These are phyloP conservation scores for Talaromyces sp. DNA, from an alignment of 2,329 filamentous ascomycete species.

Conservation along the genomic window DNA sequence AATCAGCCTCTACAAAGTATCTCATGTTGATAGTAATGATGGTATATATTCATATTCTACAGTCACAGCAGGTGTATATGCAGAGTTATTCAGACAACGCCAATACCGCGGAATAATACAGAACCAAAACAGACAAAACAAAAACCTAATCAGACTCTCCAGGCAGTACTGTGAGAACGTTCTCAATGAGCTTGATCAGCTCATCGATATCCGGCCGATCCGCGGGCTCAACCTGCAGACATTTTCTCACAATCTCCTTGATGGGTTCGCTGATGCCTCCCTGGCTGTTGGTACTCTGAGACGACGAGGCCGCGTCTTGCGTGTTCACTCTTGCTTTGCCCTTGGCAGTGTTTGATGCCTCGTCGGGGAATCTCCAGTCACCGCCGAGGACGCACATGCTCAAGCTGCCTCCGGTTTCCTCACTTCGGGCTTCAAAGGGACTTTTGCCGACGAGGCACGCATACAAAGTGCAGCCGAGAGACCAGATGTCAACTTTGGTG, in stretches of 20 bases:
- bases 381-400: slow-evolving; percentile 89
- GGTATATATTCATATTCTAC: background rate
- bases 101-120: background rate
- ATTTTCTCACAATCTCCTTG: slow-evolving; percentile 80
- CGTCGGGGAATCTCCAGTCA: slow-evolving; percentile 95
- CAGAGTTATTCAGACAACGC: background rate
- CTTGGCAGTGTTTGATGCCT: slow-evolving; percentile 58
- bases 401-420: slow-evolving; percentile 90
- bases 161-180: slow-evolving; percentile 62
- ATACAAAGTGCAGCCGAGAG: slow-evolving; percentile 92
- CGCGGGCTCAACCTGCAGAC: slow-evolving; percentile 76
- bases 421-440: slow-evolving; percentile 90
- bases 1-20: too few species aligned
- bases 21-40: background rate
- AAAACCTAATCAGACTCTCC: slow-evolving; percentile 20
- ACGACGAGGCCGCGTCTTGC: slow-evolving; percentile 2
- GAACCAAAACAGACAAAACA: background rate
- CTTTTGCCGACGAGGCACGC: slow-evolving; percentile 95
- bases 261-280: slow-evolving; percentile 68
- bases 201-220: slow-evolving; percentile 85
- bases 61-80: background rate
- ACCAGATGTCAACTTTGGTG: slow-evolving; percentile 98
- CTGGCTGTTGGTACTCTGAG: background rate
- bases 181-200: slow-evolving; percentile 72
- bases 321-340: slow-evolving; percentile 48